These are phyloP conservation scores for Ogataea allantospora DNA, from an alignment of 805 yeast genomes.

Conservation along the genomic window DNA sequence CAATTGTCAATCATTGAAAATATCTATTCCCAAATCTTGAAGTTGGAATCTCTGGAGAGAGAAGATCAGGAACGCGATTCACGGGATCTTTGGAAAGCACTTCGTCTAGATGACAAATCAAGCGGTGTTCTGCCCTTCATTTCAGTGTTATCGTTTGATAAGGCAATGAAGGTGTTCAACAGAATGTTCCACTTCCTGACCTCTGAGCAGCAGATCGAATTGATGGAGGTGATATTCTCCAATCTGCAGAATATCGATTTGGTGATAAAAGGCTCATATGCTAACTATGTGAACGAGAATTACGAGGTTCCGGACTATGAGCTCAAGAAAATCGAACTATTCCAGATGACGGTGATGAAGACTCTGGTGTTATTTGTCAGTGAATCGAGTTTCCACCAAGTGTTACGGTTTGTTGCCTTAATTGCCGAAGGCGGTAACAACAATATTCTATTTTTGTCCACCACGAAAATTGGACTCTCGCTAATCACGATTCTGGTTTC, in stretches of 20 bases:
- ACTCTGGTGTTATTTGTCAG: slow-evolving; percentile 80
- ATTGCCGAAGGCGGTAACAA: slow-evolving; percentile 57
- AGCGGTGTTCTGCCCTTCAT: slow-evolving; percentile 76
- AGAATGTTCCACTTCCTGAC: slow-evolving; percentile 81
- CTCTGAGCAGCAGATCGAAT: slow-evolving; percentile 71
- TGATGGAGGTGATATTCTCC: slow-evolving; percentile 74
- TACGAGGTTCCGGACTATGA: slow-evolving; percentile 54
- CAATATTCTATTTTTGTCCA: slow-evolving; percentile 64
- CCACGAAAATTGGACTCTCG: slow-evolving; percentile 79
- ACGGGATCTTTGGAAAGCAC: slow-evolving; percentile 68
- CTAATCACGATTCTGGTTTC: slow-evolving; percentile 86
- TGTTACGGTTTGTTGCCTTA: slow-evolving; percentile 70
- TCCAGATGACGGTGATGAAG: slow-evolving; percentile 78
- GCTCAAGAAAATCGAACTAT: slow-evolving; percentile 64
- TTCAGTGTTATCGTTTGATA: slow-evolving; percentile 77
- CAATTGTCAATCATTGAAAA: slow-evolving; percentile 71
- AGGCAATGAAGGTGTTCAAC: slow-evolving; percentile 85
- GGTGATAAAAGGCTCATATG: slow-evolving; percentile 75
- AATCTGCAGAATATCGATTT: slow-evolving; percentile 79
- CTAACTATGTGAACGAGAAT: slow-evolving; percentile 45
- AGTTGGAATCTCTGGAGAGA: slow-evolving; percentile 73
- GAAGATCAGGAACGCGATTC: slow-evolving; percentile 48
- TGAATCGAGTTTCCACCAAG: slow-evolving; percentile 76
- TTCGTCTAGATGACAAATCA: slow-evolving; percentile 66
- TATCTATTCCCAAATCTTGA: slow-evolving; percentile 72